Conservation (phyloP, 106 monocot species). For the Phalaenopsis equestris region DNA sequence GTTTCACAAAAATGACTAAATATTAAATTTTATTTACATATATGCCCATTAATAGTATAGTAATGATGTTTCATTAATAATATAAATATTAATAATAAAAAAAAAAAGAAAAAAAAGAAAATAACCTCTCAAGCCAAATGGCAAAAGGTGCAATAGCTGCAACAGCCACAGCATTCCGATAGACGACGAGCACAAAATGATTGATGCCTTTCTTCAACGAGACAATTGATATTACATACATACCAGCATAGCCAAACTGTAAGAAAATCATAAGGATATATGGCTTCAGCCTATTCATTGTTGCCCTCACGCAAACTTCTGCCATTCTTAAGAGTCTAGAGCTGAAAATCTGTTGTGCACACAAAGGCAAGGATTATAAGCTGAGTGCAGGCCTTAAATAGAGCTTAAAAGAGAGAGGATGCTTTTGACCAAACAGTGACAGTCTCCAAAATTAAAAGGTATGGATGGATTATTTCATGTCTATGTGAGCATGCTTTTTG, state of each 20-base stretch:
- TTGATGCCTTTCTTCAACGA: constrained; percentile 52
- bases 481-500: neutral
- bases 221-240: constrained; percentile 38
- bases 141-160: constrained; percentile 46
- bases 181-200: constrained; percentile 65
- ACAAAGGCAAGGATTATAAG: neutral
- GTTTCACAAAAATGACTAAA: no score
- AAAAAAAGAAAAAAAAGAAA: neutral
- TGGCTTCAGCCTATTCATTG: constrained; percentile 33
- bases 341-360: neutral
- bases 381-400: neutral
- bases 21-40: no score
- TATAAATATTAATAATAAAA: no score
- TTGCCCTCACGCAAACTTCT: neutral
- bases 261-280: constrained; percentile 48
- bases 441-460: neutral
- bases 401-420: neutral
- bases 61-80: no score
- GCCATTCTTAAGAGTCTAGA: neutral
- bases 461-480: neutral
- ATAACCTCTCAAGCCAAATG: constrained; percentile 43
- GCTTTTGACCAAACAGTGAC: neutral
- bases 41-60: no score
- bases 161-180: constrained; percentile 36
- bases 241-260: constrained; percentile 51